phyloP scores from a whole-genome alignment of 192 early-diverging fungal genomes.

The Dissophora globulifera region DNA sequence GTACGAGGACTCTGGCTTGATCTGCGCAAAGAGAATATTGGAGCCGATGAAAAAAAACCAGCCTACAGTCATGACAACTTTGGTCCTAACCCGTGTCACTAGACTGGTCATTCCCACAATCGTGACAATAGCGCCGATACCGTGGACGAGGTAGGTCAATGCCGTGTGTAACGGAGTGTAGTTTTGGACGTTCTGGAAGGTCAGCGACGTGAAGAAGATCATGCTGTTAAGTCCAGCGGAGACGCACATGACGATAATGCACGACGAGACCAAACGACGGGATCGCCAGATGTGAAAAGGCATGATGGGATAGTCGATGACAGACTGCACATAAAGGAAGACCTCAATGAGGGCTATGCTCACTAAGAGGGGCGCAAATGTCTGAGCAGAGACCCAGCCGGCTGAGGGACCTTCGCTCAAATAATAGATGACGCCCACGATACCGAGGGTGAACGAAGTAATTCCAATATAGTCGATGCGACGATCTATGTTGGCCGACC shows the following conservation, averaged over 20 bases:
- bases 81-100: conserved; percentile 6
- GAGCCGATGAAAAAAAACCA: conserved; percentile 43
- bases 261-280: conserved; percentile 24
- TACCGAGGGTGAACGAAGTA: conserved; percentile 22
- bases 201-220: conserved; percentile 20
- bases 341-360: conserved; percentile 11
- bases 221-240: conserved; percentile 20
- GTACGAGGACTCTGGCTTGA: conserved; percentile 19
- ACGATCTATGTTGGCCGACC: conserved; percentile 21
- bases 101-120: conserved; percentile 5
- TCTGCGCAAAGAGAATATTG: conserved; percentile 19
- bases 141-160: conserved; percentile 12
- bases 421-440: conserved; percentile 41
- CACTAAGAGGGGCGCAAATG: conserved; percentile 21
- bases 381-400: conserved; percentile 24
- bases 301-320: conserved; percentile 40
- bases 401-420: conserved; percentile 37
- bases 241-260: conserved; percentile 4
- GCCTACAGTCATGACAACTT: conserved; percentile 18
- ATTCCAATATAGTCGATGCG: conserved; percentile 44
- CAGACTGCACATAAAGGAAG: conserved; percentile 21
- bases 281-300: conserved; percentile 43
- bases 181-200: conserved; percentile 28
- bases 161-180: conserved; percentile 28
- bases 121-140: conserved; percentile 17